Evolutionary conservation across 169 alveolate genomes (phyloP), one percentile per base, ranked within the genome.

Genomic region (Plasmodium inui): DNA sequence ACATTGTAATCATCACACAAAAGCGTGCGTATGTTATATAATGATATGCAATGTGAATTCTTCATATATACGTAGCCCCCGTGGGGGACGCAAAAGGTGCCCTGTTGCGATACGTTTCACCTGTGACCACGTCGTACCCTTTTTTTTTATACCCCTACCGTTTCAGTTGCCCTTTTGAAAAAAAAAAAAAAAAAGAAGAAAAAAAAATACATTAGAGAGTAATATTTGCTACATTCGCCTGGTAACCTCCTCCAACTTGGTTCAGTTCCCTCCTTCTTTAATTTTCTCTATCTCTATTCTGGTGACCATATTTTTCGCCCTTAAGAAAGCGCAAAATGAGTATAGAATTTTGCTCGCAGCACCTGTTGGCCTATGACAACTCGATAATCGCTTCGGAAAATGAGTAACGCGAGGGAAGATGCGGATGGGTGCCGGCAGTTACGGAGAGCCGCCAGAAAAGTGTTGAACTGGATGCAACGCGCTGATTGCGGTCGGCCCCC

Each of bases 311-410:
- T 67, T 26, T 67, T 67, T 26, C 30, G 7, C 41, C 41, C 5
- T 67, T 67, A 28, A 67, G 32, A 17, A 5, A 57, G 1, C 7
- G 28, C 71, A 83, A 57, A 57, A 83, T 83, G 92, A 57, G 71
- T 30, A 70, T 84, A 37, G 92, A 84, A 22, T 84, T 84, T 22
- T 84, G 92, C 19, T 70, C 92, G 9, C 92, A 84, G 2, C 92
- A 84, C 55, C 92, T 84, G 28, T 72, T 84, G 41, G 92, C 92
- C 10, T 84, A 84, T 84, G 92, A 84, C 74, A 84, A 84, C 57
- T 84, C 92, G 17, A 70, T 84, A 39, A 46, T 84, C 50, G 19
- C 41, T 3, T 53, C 76, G n/a, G 83, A 84, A 67, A 71, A 84
- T 84, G 83, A 84, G 92, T 84, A 84, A 84, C 19, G 32, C 26